Base-by-base conservation (phyloP, 2,329 filamentous ascomycete species). In the Talaromyces piceae region DNA sequence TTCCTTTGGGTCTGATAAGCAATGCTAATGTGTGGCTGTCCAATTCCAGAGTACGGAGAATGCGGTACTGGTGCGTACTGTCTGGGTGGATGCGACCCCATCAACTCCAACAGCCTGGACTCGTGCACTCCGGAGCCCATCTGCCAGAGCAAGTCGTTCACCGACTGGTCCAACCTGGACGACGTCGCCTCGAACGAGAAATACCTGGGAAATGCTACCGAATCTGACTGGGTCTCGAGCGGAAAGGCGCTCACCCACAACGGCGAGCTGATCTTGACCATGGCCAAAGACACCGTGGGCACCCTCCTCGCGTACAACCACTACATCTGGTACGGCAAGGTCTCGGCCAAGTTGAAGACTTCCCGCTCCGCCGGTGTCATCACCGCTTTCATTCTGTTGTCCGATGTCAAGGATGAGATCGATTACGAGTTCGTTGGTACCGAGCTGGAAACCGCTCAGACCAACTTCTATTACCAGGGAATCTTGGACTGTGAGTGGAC, bases 291-390 rank as follows among this genome's bases (percentile, higher is more conserved):
- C 60, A 91, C 87, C 28, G 86, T 88, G 37, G 93, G 93, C 50
- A 96, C 93, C 8, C 81, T 98, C 43, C 73, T 98, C 50, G 87
- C 90, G 22, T 84, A 81, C 57, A 91, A 89, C 52, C 78, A 82
- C 58, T 97, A 96, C 72, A 84, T 98, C 72, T 97, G 93, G 93
- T 98, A 97, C 70, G 93, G 93, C 65, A 95, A 87, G 70, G 84
- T 95, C 62, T 87, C 86, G 68, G 89, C 88, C 50, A 87, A 76
- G 51, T 76, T 97, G 69, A 93, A 89, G 77, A 91, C 90, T 0
- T 86, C 85, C 57, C 84, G 87, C 63, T 91, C 90, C 52, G 73
- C 77, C 43, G 93, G 93, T 77, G 93, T 98, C 20, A 87, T 98
- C n/a, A 94, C 90, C 2, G 91, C 90, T 26, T 98, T 98, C 67